Evolutionary conservation across 768 basidiomycete genomes (phyloP), one percentile per base, ranked within the genome.

Genomic region (Tephrocybe sp.): DNA sequence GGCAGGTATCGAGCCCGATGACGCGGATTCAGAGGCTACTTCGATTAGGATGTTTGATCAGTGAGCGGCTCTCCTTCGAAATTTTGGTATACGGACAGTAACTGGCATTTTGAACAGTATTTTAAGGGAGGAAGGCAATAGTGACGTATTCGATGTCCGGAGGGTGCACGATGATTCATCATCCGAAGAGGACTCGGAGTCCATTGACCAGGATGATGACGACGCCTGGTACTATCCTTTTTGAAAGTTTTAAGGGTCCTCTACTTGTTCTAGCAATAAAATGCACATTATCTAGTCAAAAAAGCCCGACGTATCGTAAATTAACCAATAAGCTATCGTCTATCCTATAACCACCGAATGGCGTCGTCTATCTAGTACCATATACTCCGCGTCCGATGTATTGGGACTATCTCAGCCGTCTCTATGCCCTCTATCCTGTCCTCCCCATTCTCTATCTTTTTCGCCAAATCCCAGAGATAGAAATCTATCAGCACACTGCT

Each of bases 401-500:
- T 79, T 15, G 91, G 89, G 6, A 84, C 69, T 53, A 88, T 72
- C 48, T 77, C 71, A 13, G 66, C 70, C 9, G 77, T 80, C 50
- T 79, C 66, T 11, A 88, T 72, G 0, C 80, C 86, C 26, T 83
- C 77, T 4, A 89, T 71, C 54, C 61, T 70, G 39, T 84, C 83
- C 35, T 79, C 67, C 2, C 84, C 85, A 15, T 51, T 67, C 65
- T 92, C 89, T 4, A 92, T 69, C 55, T 76, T 77, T 67, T 92
- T 91, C 25, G 87, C 89, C 51, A 92, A 63, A 63, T 94, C 92
- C 91, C 92, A 96, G 9, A 94, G 67, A 69, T 89, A 95, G 61
- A 97, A 92, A 62, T 97, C 93, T 43, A 92, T 87, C 52, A 96
- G 59, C 37, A 93, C 92, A 55, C 87, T 90, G 62, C 80, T 87